Evolutionary conservation across 208 protist species (phyloP).

Genomic region (Porcisia hertigi): DNA sequence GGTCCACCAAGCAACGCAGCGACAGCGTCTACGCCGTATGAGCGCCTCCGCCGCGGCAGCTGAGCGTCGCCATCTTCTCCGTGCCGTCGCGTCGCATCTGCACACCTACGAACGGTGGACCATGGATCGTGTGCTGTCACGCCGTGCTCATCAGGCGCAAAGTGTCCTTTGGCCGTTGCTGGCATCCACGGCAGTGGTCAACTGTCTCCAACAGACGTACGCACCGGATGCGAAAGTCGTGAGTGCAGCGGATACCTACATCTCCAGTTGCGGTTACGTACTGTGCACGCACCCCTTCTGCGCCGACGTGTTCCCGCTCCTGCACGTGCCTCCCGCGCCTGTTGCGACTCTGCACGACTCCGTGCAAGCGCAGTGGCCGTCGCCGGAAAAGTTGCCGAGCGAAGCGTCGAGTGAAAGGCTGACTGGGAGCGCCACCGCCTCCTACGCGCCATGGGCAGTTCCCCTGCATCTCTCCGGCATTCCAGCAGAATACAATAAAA

Average conservation of each 20-base stretch:
- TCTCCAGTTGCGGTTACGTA: conserved; percentile 67
- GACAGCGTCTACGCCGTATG: conserved; percentile 2
- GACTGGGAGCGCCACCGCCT: not conserved
- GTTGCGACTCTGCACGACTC: conserved; percentile 8
- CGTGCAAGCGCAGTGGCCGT: conserved; percentile 10
- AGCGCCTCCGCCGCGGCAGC: not conserved
- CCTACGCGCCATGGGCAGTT: conserved; percentile 25
- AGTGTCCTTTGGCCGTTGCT: conserved; percentile 24
- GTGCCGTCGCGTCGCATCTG: conserved; percentile 36
- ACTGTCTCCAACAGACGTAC: conserved; percentile 32
- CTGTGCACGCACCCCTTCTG: conserved; percentile 62
- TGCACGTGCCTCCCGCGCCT: conserved; percentile 13
- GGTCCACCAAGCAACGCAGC: conserved; percentile 31
- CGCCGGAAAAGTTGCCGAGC: not conserved
- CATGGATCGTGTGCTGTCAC: conserved; percentile 27
- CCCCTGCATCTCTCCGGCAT: conserved; percentile 31
- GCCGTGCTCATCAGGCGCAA: conserved; percentile 24
- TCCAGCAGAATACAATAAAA: conserved; percentile 25
- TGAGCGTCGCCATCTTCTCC: conserved; percentile 23
- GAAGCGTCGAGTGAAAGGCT: not conserved
- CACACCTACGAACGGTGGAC: conserved; percentile 39
- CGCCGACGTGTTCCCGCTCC: conserved; percentile 45
- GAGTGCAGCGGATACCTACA: conserved; percentile 57
- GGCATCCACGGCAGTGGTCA: conserved; percentile 28
- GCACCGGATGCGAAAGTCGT: conserved; percentile 34